A percentile compares a stretch with the other conserved stretches of the same genome.
These are phyloP conservation scores for Hemisphaericaspora lyxosophila DNA, from an alignment of 1,139 yeast genomes.

Conservation along the genomic window DNA sequence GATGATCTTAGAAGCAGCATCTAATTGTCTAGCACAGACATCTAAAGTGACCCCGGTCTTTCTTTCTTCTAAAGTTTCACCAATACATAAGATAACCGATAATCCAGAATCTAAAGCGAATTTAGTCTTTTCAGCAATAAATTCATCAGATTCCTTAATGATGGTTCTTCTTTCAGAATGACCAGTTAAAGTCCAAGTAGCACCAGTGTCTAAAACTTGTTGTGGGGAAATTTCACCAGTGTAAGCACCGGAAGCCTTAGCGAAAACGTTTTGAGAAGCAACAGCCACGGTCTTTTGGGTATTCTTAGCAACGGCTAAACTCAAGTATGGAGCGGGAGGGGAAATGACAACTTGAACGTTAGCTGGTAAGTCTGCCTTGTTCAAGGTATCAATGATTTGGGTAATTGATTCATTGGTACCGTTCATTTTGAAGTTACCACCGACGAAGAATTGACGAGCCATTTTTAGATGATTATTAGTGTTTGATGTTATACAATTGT, in stretches of 20 bases:
- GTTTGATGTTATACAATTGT: not conserved
- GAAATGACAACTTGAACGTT: slow-evolving; percentile 89
- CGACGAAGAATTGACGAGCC: slow-evolving; percentile 96
- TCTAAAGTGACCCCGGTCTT: slow-evolving; percentile 81
- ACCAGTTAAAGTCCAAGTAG: slow-evolving; percentile 93
- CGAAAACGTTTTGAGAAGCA: slow-evolving; percentile 89
- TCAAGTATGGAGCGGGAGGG: slow-evolving; percentile 93
- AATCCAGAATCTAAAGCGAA: slow-evolving; percentile 88
- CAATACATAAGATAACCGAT: slow-evolving; percentile 91
- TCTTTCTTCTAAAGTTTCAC: slow-evolving; percentile 96
- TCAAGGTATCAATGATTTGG: slow-evolving; percentile 79
- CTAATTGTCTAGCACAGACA: slow-evolving; percentile 86
- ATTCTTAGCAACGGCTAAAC: slow-evolving; percentile 67
- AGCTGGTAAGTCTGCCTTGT: slow-evolving; percentile 70
- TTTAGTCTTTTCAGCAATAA: slow-evolving; percentile 92
- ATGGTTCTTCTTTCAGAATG: slow-evolving; percentile 99
- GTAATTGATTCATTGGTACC: slow-evolving; percentile 87
- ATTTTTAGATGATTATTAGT: slow-evolving; percentile 30
- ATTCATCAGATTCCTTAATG: slow-evolving; percentile 86
- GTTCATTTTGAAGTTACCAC: slow-evolving; percentile 99
- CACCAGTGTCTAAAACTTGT: slow-evolving; percentile 89
- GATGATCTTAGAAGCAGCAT: slow-evolving; percentile 81
- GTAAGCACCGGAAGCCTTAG: slow-evolving; percentile 91
- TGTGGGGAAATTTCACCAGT: slow-evolving; percentile 95
- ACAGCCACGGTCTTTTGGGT: slow-evolving; percentile 72